Evolutionary conservation across 2,329 filamentous ascomycete genomes (phyloP).

Genomic region (Bipolaris bicolor): DNA sequence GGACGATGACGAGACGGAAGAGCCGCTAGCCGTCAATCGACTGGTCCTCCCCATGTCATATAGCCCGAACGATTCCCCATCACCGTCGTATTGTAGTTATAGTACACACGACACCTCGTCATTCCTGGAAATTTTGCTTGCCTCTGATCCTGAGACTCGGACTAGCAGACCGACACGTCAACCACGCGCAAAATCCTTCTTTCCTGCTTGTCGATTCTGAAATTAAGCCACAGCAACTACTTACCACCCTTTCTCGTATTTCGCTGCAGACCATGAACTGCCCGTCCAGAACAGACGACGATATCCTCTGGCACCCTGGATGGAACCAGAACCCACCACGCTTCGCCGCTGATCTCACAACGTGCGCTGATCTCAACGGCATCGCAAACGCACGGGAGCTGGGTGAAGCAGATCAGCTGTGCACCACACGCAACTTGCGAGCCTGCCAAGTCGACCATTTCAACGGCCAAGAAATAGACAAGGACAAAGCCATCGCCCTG

Average conservation of each 20-base stretch:
- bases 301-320: constrained; percentile 32
- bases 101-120: constrained; percentile 20
- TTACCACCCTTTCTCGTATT: background rate
- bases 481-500: constrained; percentile 13
- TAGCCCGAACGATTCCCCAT: constrained; percentile 15
- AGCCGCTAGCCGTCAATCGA: constrained; percentile 25
- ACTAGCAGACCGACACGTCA: no score
- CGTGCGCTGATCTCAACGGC: constrained; percentile 39
- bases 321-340: constrained; percentile 42
- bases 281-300: constrained; percentile 38
- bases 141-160: no score
- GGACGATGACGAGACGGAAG: constrained; percentile 21
- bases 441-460: constrained; percentile 21
- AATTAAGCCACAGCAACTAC: background rate
- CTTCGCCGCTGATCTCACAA: constrained; percentile 42
- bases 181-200: background rate
- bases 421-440: constrained; percentile 19
- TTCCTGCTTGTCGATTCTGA: background rate
- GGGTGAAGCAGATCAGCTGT: constrained; percentile 30
- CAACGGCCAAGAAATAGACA: constrained; percentile 28
- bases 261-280: constrained; percentile 35
- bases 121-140: constrained; percentile 13
- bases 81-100: constrained; percentile 4
- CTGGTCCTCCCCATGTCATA: constrained; percentile 22
- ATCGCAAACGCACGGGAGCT: constrained; percentile 41